These are phyloP conservation scores for Pestalotiopsis sp. DNA, from an alignment of 2,329 filamentous ascomycete genomes.

Conservation along the genomic window DNA sequence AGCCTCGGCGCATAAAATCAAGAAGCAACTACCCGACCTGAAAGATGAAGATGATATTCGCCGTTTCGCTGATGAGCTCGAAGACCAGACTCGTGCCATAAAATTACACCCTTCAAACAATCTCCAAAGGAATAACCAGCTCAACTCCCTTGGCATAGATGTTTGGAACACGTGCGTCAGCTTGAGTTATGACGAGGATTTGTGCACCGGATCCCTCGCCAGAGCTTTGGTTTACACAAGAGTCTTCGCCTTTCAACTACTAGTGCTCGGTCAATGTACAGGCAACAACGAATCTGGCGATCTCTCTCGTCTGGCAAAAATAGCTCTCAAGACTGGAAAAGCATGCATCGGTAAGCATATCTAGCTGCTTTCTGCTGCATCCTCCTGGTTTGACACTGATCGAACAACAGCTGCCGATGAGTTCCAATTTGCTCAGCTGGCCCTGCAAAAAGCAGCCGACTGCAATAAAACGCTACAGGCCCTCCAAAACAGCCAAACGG, in stretches of 20 bases:
- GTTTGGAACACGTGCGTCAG: conserved; percentile 71
- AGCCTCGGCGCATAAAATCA: conserved; percentile 30
- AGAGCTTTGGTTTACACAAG: conserved; percentile 43
- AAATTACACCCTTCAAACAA: conserved; percentile 33
- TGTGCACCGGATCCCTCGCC: conserved; percentile 20
- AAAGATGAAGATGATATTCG: conserved; percentile 27
- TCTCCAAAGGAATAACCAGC: conserved; percentile 39
- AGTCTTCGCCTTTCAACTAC: conserved; percentile 66
- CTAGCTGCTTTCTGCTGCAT: background rate
- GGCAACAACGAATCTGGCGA: conserved; percentile 33
- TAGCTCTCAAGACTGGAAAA: conserved; percentile 68
- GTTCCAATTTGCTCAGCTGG: conserved; percentile 57
- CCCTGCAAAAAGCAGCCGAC: conserved; percentile 66
- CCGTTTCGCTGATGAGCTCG: conserved; percentile 43
- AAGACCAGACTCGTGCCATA: conserved; percentile 38
- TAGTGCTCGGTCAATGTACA: conserved; percentile 57
- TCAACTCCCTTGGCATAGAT: conserved; percentile 58
- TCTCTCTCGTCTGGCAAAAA: conserved; percentile 61
- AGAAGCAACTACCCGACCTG: conserved; percentile 28
- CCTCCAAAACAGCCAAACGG: conserved; percentile 24
- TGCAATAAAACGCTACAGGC: conserved; percentile 49
- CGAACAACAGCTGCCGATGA: conserved; percentile 49
- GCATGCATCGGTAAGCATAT: conserved; percentile 60
- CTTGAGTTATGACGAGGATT: conserved; percentile 39
- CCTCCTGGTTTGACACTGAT: conserved; percentile 16